These are phyloP conservation scores for Xanthoceras sorbifolium DNA, from an alignment of 345 rosid genomes.

Conservation along the genomic window DNA sequence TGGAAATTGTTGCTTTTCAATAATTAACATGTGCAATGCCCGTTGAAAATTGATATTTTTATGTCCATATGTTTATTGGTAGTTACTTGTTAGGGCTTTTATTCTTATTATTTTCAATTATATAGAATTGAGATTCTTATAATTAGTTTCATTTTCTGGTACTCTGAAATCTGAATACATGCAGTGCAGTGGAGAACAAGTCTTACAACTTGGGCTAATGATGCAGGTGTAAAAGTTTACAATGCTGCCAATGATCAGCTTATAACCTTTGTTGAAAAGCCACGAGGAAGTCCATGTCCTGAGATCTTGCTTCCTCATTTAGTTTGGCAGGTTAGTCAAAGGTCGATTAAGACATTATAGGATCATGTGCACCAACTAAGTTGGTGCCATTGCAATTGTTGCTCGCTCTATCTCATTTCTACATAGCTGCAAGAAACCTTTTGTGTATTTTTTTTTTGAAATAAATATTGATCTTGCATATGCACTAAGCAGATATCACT, in stretches of 20 bases:
- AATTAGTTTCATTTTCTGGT: too few relatives aligned
- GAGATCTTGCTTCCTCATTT: slow-evolving; percentile 90
- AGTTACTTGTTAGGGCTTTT: too few relatives aligned
- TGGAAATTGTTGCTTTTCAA: too few relatives aligned
- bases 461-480: slow-evolving; percentile 2
- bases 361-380: neutral
- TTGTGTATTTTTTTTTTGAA: neutral
- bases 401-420: neutral
- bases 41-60: too few relatives aligned
- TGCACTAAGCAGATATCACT: neutral
- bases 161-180: too few relatives aligned
- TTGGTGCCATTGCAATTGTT: neutral
- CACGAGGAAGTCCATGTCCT: slow-evolving; percentile 86
- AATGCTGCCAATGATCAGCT: slow-evolving; percentile 90
- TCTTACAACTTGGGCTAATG: too few relatives aligned
- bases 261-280: slow-evolving; percentile 90
- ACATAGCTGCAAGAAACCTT: slow-evolving; percentile 2
- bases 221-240: too few relatives aligned
- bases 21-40: too few relatives aligned
- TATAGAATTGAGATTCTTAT: too few relatives aligned
- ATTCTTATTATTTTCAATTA: too few relatives aligned
- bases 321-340: slow-evolving; percentile 90
- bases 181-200: too few relatives aligned
- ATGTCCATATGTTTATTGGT: too few relatives aligned
- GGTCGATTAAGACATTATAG: neutral